Conservation (phyloP, 768 basidiomycete genomes). For the Boletus sensibilis region DNA sequence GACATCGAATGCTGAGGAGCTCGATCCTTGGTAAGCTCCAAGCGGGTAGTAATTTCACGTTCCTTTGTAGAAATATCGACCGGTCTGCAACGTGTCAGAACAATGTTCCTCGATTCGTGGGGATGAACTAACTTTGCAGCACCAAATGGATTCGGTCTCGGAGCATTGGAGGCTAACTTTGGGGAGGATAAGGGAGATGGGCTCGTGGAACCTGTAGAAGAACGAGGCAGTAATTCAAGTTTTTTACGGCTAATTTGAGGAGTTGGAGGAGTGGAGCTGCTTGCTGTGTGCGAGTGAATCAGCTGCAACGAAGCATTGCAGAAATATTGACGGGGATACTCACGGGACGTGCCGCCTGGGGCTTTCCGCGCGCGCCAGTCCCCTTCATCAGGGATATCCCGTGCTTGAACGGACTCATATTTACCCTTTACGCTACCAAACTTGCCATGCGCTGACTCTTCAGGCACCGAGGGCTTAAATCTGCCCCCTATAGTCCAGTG, state of each 20-base stretch:
- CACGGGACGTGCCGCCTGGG: constrained; percentile 61
- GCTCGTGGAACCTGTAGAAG: constrained; percentile 60
- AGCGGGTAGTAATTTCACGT: constrained; percentile 66
- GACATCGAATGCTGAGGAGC: constrained; percentile 41
- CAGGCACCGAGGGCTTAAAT: constrained; percentile 57
- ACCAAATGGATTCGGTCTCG: constrained; percentile 81
- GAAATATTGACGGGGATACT: constrained; percentile 34
- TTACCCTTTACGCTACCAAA: constrained; percentile 50
- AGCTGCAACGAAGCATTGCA: constrained; percentile 6
- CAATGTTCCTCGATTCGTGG: not conserved
- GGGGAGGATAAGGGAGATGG: constrained; percentile 81
- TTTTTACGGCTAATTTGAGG: constrained; percentile 78
- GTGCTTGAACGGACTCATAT: constrained; percentile 55
- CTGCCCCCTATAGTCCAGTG: constrained; percentile 73
- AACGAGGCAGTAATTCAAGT: constrained; percentile 82
- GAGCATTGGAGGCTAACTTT: constrained; percentile 54
- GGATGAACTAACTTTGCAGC: constrained; percentile 60
- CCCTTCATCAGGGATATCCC: constrained; percentile 53
- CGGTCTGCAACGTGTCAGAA: constrained; percentile 50
- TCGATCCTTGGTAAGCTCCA: constrained; percentile 44
- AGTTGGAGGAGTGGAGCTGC: constrained; percentile 73
- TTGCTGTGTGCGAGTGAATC: constrained; percentile 43
- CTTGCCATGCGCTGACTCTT: constrained; percentile 38
- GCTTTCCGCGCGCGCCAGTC: constrained; percentile 67
- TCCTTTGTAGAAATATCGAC: constrained; percentile 81